These are phyloP conservation scores for Fraxinus floribunda DNA, from an alignment of 305 asterid genomes.

Conservation along the genomic window DNA sequence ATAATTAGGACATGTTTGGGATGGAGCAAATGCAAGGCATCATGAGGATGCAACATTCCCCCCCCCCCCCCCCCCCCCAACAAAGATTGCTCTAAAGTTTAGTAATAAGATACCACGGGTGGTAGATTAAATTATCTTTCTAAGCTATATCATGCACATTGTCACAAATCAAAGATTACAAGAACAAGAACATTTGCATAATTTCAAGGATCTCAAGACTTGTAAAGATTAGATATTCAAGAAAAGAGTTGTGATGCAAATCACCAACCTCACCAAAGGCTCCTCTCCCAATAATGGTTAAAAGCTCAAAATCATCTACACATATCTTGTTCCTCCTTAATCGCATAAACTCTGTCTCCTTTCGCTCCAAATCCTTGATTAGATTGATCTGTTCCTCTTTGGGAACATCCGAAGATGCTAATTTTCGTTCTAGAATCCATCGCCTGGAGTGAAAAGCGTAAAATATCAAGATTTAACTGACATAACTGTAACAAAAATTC, in stretches of 20 bases:
- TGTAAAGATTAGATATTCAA: conserved; percentile 10
- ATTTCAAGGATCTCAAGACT: conserved; percentile 11
- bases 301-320: conserved; percentile 94
- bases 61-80: too few relatives aligned
- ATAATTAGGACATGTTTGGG: too few relatives aligned
- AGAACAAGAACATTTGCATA: conserved; percentile 1
- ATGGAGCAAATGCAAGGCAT: too few relatives aligned
- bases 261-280: conserved; percentile 95
- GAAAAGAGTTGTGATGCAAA: conserved; percentile 21
- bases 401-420: conserved; percentile 98
- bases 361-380: conserved; percentile 83
- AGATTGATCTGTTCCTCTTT: conserved; percentile 83
- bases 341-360: conserved; percentile 94
- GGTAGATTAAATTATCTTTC: not conserved
- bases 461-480: not conserved
- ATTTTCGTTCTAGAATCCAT: conserved; percentile 83
- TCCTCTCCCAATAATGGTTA: conserved; percentile 94
- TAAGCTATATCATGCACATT: conserved; percentile 7
- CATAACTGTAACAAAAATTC: not conserved
- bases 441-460: conserved; percentile 50
- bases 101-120: not conserved
- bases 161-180: conserved; percentile 10
- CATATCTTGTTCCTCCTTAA: conserved; percentile 88
- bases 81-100: not conserved
- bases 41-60: too few relatives aligned